Conservation (phyloP, 2,329 filamentous ascomycete genomes). For the Ascochyta fabae region DNA sequence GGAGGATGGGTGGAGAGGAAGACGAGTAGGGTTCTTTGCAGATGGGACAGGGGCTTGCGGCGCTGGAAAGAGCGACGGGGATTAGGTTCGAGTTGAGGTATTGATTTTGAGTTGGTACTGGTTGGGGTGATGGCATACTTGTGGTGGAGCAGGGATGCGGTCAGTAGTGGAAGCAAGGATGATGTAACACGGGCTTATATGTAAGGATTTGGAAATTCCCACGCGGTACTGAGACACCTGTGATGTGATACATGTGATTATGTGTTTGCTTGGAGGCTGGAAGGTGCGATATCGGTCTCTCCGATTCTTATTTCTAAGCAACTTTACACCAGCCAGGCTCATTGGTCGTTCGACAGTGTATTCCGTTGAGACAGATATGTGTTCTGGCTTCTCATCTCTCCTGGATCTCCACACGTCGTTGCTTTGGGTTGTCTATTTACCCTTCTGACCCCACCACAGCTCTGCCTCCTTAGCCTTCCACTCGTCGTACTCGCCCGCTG, state of each 20-base stretch:
- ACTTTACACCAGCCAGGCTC: neutral
- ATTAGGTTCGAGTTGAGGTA: conserved; percentile 1
- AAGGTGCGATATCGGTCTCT: neutral
- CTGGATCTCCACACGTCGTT: neutral
- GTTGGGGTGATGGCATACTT: neutral
- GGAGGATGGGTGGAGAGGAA: conserved; percentile 1
- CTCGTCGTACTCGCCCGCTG: conserved; percentile 62
- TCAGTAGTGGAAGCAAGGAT: neutral
- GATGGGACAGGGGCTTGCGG: conserved; percentile 14
- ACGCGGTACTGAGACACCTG: neutral
- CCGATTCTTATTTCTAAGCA: neutral
- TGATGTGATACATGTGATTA: conserved; percentile 6
- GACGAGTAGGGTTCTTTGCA: conserved; percentile 9
- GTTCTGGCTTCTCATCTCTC: neutral
- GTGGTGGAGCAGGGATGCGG: neutral
- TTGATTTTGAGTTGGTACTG: neutral
- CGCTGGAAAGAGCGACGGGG: conserved; percentile 5
- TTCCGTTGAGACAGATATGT: neutral
- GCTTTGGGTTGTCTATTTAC: conserved; percentile 33
- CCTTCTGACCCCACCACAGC: conserved; percentile 64
- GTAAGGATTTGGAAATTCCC: neutral
- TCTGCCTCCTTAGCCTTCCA: conserved; percentile 63
- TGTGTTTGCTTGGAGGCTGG: conserved; percentile 5
- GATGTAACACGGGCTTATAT: neutral
- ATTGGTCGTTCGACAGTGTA: neutral